These are phyloP conservation scores for Naematelia aurantialba DNA, from an alignment of 768 basidiomycete genomes.

Conservation along the genomic window DNA sequence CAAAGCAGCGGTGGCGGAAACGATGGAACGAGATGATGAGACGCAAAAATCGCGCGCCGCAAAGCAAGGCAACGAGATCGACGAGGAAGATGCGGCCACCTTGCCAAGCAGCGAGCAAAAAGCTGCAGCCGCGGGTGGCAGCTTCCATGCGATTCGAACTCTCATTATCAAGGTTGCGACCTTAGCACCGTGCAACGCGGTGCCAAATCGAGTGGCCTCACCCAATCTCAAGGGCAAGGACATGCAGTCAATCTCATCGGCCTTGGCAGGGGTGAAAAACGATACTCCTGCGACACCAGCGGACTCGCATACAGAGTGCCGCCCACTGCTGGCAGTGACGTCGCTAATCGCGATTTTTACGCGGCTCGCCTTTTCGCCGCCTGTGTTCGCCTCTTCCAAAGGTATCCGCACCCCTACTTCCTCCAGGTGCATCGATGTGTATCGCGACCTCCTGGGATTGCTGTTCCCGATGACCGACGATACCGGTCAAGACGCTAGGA, in stretches of 20 bases:
- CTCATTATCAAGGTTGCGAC: constrained; percentile 35
- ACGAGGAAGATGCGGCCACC: constrained; percentile 30
- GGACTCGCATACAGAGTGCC: constrained; percentile 28
- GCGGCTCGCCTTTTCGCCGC: constrained; percentile 49
- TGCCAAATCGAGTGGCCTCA: constrained; percentile 3
- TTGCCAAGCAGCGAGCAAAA: constrained; percentile 31
- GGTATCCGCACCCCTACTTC: constrained; percentile 48
- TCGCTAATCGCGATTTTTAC: constrained; percentile 53
- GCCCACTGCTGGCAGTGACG: constrained; percentile 30
- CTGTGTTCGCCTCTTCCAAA: constrained; percentile 31
- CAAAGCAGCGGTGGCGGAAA: constrained; percentile 46
- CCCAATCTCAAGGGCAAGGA: constrained; percentile 14
- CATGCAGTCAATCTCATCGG: constrained; percentile 27
- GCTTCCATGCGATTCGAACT: constrained; percentile 38
- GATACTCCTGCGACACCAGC: constrained; percentile 7
- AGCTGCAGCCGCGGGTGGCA: constrained; percentile 29
- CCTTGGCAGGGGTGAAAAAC: constrained; percentile 2
- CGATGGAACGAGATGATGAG: constrained; percentile 46
- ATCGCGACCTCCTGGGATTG: constrained; percentile 52
- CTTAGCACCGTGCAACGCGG: constrained; percentile 29
- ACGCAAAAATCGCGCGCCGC: constrained; percentile 18
- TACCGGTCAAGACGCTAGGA: constrained; percentile 1
- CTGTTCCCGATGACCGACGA: constrained; percentile 44
- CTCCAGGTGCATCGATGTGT: constrained; percentile 50
- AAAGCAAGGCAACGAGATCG: constrained; percentile 16